These are phyloP conservation scores for Stenogyne calaminthoides DNA, from an alignment of 305 asterid genomes.

Conservation along the genomic window DNA sequence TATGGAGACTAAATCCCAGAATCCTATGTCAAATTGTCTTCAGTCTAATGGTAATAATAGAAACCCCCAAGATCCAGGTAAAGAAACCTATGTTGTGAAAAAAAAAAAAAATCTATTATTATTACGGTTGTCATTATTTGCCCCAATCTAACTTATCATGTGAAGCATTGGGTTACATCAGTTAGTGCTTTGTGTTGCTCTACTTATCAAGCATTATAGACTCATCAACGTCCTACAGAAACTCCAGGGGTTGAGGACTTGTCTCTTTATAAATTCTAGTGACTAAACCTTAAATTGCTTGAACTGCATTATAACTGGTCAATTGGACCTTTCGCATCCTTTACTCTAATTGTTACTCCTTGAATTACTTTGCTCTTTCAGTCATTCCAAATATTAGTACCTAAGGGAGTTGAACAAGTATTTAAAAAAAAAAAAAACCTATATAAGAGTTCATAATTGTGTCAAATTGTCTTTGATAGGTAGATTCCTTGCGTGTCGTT, in stretches of 20 bases:
- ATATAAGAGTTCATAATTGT: neutral
- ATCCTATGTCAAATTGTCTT: conserved; percentile 45
- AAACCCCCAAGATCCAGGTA: conserved; percentile 57
- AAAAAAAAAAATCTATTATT: too few species aligned
- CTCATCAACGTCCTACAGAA: neutral
- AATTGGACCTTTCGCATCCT: too few species aligned
- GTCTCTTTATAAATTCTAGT: too few species aligned
- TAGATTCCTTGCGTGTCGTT: too few species aligned
- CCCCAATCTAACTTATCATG: neutral
- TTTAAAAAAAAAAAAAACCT: too few species aligned
- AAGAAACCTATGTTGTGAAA: too few species aligned
- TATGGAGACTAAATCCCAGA: conserved; percentile 60
- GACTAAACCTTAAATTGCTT: neutral
- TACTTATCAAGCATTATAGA: too few species aligned
- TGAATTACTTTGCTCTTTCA: neutral
- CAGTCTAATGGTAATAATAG: conserved; percentile 44
- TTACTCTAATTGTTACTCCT: neutral
- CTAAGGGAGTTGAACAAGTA: too few species aligned
- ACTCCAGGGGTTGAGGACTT: conserved; percentile 27
- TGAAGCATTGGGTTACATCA: too few species aligned
- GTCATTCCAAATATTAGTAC: conserved; percentile 11
- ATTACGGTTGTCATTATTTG: too few species aligned
- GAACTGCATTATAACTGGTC: neutral
- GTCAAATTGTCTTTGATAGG: neutral
- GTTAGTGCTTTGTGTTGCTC: too few species aligned